A percentile compares a stretch with the other conserved stretches of the same genome.
Evolutionary conservation across 2,329 filamentous ascomycete genomes (phyloP).

Genomic region (Pseudogymnoascus sp.): DNA sequence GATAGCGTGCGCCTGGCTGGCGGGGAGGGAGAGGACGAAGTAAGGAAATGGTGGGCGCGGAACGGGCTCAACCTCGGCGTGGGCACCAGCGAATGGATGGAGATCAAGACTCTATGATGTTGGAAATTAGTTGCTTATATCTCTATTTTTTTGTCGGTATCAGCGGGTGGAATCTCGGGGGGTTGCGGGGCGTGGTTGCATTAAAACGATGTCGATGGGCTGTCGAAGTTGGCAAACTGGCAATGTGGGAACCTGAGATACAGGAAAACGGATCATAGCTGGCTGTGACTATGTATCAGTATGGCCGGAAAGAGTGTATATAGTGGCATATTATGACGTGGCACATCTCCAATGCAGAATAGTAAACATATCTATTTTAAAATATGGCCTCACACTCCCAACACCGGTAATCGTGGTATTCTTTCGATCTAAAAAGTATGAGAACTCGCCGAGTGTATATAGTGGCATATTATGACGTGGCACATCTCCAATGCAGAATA

Average conservation of each 20-base stretch:
- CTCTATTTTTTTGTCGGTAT: neutral
- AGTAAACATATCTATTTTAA: neutral
- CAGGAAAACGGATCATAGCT: constrained; percentile 1
- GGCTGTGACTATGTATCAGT: constrained; percentile 8
- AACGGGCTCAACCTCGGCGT: constrained; percentile 62
- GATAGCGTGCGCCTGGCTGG: constrained; percentile 58
- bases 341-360: neutral
- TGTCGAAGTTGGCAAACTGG: neutral
- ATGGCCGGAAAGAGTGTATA: neutral
- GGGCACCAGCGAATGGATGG: constrained; percentile 65
- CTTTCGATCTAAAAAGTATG: neutral
- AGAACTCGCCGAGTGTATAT: neutral
- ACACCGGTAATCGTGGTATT: neutral
- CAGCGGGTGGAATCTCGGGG: neutral
- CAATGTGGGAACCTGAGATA: constrained; percentile 5
- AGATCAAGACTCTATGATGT: constrained; percentile 49
- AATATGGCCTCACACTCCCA: neutral
- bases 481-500: neutral
- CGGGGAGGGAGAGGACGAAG: constrained; percentile 59
- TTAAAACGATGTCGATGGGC: neutral
- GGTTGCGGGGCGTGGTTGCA: neutral
- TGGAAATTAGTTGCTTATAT: neutral
- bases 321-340: neutral
- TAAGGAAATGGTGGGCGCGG: constrained; percentile 78
- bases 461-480: neutral